Percentiles rank a stretch among this genome's conserved stretches.
Conservation (phyloP, 345 rosid genomes). For the Eucalyptus guilfoylei region DNA sequence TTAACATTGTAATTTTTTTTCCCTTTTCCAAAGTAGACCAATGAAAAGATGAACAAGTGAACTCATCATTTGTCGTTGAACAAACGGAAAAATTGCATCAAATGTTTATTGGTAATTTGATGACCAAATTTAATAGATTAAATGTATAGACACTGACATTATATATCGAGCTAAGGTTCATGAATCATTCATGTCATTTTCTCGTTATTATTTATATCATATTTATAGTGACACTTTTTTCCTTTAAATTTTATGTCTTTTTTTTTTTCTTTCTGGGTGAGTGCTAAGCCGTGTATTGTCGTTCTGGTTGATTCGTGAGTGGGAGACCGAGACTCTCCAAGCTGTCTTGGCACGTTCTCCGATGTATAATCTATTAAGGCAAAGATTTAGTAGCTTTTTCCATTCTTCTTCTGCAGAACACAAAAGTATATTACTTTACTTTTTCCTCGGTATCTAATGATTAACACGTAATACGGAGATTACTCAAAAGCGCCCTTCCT, state of each 20-base stretch:
- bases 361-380: background rate
- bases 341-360: background rate
- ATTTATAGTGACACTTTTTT: background rate
- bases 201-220: background rate
- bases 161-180: accelerated
- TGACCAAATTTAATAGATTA: background rate
- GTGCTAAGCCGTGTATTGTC: background rate
- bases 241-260: background rate
- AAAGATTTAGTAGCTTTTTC: too few species aligned
- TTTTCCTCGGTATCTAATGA: background rate
- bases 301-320: background rate
- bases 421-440: too few species aligned
- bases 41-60: background rate
- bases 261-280: background rate
- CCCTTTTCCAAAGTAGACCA: background rate
- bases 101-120: accelerated
- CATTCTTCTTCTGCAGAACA: background rate
- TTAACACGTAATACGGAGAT: background rate
- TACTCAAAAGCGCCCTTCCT: background rate
- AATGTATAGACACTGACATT: accelerated
- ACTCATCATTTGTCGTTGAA: background rate
- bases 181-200: accelerated
- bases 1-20: accelerated
- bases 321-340: background rate
- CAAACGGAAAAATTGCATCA: accelerated